phyloP scores from a whole-genome alignment of 371 early-diverging fungal genomes.

The Mucor plumbeus region DNA sequence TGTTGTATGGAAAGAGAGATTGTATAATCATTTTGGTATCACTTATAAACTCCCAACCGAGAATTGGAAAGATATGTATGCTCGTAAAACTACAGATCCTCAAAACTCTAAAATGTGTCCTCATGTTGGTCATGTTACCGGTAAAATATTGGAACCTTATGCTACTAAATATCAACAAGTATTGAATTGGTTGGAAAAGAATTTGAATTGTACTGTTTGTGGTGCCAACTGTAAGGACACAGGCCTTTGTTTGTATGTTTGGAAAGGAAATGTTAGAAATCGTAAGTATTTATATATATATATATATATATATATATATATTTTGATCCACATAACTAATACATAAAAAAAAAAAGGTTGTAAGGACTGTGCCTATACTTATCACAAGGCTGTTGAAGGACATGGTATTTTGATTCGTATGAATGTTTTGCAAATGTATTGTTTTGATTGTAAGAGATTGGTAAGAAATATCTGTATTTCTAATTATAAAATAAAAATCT shows the following conservation, averaged over 20 bases:
- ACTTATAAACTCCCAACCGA: constrained; percentile 47
- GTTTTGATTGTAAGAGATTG: constrained; percentile 50
- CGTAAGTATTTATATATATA: too few relatives aligned
- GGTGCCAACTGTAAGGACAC: constrained; percentile 37
- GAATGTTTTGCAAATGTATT: constrained; percentile 50
- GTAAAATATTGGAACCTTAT: constrained; percentile 38
- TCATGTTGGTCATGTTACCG: constrained; percentile 41
- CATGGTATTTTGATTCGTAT: constrained; percentile 54
- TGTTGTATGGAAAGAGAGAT: constrained; percentile 47
- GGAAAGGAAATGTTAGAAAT: constrained; percentile 46
- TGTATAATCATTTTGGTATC: constrained; percentile 45
- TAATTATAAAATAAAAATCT: neutral
- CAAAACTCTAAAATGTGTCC: constrained; percentile 47
- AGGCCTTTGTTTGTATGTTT: constrained; percentile 38
- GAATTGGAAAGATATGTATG: constrained; percentile 48
- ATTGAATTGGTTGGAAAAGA: constrained; percentile 42
- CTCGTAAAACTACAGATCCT: constrained; percentile 41
- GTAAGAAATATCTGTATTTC: constrained; percentile 20
- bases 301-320: too few relatives aligned
- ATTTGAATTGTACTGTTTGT: constrained; percentile 46
- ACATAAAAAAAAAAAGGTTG: constrained; percentile 19
- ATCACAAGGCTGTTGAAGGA: constrained; percentile 41
- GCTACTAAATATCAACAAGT: constrained; percentile 41
- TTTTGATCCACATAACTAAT: too few relatives aligned
- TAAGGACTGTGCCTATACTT: constrained; percentile 51